Evolutionary conservation across 805 yeast species (phyloP).

Genomic region (Saturnispora quitensis): DNA sequence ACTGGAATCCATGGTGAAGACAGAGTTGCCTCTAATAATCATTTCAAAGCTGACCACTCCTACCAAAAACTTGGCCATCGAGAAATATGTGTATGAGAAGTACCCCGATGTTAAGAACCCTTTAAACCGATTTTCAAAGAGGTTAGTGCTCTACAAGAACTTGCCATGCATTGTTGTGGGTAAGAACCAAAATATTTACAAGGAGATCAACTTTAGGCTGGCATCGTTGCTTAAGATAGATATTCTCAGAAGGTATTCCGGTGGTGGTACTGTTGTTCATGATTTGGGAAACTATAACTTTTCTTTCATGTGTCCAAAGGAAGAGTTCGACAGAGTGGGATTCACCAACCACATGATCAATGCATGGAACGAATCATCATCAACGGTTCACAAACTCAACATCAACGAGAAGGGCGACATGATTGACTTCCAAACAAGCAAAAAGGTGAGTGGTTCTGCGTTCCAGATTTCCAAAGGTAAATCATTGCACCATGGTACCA

Average conservation of each 20-base stretch:
- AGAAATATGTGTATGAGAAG: constrained; percentile 60
- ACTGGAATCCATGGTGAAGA: constrained; percentile 12
- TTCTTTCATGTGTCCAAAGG: constrained; percentile 59
- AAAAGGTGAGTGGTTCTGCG: constrained; percentile 88
- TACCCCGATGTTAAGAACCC: constrained; percentile 39
- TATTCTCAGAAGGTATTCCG: constrained; percentile 68
- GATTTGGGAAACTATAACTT: constrained; percentile 85
- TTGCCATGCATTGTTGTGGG: constrained; percentile 88
- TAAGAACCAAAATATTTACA: constrained; percentile 92
- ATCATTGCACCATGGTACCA: constrained; percentile 93
- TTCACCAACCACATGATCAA: constrained; percentile 31
- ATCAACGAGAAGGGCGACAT: constrained; percentile 81
- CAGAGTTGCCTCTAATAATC: constrained; percentile 40
- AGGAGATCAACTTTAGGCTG: constrained; percentile 60
- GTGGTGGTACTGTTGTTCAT: constrained; percentile 97
- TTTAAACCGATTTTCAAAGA: constrained; percentile 28
- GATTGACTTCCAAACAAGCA: constrained; percentile 32
- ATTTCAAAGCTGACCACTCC: constrained; percentile 59
- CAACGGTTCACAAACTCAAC: constrained; percentile 21
- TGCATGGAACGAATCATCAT: constrained; percentile 16
- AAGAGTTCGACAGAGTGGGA: constrained; percentile 48
- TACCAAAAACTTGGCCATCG: constrained; percentile 68
- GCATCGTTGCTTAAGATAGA: constrained; percentile 48
- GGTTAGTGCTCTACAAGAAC: constrained; percentile 69
- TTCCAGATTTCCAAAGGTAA: constrained; percentile 74